Evolutionary conservation across 78 protist genomes (phyloP), one percentile per base, ranked within the genome.

Genomic region (Dictyostelium citrinum): DNA sequence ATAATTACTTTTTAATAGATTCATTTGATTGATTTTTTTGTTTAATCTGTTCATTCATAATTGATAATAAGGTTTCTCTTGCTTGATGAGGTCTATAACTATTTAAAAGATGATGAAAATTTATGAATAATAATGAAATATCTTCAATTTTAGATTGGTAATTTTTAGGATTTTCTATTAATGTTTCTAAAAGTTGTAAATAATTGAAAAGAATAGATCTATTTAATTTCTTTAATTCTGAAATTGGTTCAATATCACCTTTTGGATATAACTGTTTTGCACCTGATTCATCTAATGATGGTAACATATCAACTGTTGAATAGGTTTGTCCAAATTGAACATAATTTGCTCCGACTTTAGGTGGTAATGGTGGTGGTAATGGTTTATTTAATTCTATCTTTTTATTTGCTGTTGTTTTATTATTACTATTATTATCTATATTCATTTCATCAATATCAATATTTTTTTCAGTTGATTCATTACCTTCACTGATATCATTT

Each of bases 11-110:
- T 27, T 76, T 86, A 11, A 86, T 61, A 2, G 37, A 55, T 58
- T 77, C 46, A 68, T 49, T 88, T 31, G 60, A 35, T 49, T 78
- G 72, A 27, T 7, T 78, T 74, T 78, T 88, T 67, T 88, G 84
- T 61, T 88, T 88, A 49, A 76, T 61, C 79, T 88, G 93, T 33
- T 88, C 93, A 31, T 43, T 67, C 93, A 88, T 88, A 11, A 88
- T 88, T 39, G 84, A 72, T 8, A 78, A 9, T 49, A 88, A 67
- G 2, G 93, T 88, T 78, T 88, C 93, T 76, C 93, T 76, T 4
- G 93, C 88, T 78, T 88, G 85, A 43, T 88, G 93, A 33, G 93
- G 93, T 43, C 93, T 78, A 78, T 88, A 88, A 33, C 93, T 88
- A 67, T 88, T 88, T 67, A 88, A 67, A 11, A 88, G 70, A 78